Evolutionary conservation across 2,329 filamentous ascomycete species (phyloP).

Genomic region (Pestalotiopsis sp.): DNA sequence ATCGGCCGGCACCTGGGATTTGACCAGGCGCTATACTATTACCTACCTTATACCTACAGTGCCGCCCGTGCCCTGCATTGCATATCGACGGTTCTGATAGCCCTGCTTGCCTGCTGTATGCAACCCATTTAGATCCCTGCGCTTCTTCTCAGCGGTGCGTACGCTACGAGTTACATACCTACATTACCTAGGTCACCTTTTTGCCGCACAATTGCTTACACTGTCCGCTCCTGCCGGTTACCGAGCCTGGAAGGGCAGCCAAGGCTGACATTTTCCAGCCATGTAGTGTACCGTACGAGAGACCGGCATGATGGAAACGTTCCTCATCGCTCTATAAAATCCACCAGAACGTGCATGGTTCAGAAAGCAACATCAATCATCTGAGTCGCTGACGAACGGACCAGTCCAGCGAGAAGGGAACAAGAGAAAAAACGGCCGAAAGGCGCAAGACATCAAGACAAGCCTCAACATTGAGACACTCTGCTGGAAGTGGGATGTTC

Average conservation of each 20-base stretch:
- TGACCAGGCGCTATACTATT: not conserved
- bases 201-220: not conserved
- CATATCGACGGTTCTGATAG: not conserved
- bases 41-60: not conserved
- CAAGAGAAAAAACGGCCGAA: no score
- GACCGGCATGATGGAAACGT: not conserved
- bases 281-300: not conserved
- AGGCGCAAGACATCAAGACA: no score
- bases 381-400: no score
- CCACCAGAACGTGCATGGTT: no score
- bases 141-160: not conserved
- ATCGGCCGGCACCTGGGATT: not conserved
- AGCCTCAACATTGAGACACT: no score
- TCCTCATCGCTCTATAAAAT: no score
- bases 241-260: not conserved
- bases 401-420: no score
- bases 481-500: no score
- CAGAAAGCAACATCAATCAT: no score
- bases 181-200: not conserved
- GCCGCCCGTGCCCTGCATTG: not conserved
- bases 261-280: not conserved
- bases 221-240: not conserved
- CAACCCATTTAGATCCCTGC: not conserved
- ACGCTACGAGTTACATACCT: not conserved
- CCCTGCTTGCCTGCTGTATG: not conserved